These are phyloP conservation scores for Colletotrichum falcatum DNA, from an alignment of 2,329 filamentous ascomycete species.

Conservation along the genomic window DNA sequence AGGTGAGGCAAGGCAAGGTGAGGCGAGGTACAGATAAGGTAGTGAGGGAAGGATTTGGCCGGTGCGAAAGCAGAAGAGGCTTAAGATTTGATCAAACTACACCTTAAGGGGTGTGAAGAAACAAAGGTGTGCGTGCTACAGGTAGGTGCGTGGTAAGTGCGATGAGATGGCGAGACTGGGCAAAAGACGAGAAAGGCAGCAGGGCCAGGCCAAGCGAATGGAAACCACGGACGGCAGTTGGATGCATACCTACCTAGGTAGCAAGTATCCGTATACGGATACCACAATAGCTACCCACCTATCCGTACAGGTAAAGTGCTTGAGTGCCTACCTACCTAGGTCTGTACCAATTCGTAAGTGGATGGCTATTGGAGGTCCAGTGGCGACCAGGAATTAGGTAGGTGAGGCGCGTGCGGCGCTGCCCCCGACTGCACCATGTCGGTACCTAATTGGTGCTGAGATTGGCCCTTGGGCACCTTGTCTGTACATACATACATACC, in stretches of 20 bases:
- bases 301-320: too few relatives aligned
- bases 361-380: neutral
- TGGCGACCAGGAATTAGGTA: conserved; percentile 8
- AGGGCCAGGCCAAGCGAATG: conserved; percentile 3
- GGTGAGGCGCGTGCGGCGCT: conserved; percentile 23
- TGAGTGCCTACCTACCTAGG: too few relatives aligned
- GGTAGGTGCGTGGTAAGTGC: neutral
- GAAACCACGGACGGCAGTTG: neutral
- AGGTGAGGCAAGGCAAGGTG: too few relatives aligned
- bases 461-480: neutral
- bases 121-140: neutral
- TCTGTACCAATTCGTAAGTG: too few relatives aligned
- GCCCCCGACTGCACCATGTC: neutral
- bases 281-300: too few relatives aligned
- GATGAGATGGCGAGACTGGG: conserved; percentile 17
- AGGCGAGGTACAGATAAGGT: conserved; percentile 3
- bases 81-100: neutral
- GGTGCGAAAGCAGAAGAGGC: neutral
- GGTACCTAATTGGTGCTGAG: conserved; percentile 7
- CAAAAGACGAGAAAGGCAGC: conserved; percentile 7
- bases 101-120: neutral
- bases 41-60: conserved; percentile 1
- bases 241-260: too few relatives aligned
- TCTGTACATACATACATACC: neutral
- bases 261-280: too few relatives aligned